phyloP scores from a whole-genome alignment of 768 basidiomycete species.

The Auriscalpium vulgare region DNA sequence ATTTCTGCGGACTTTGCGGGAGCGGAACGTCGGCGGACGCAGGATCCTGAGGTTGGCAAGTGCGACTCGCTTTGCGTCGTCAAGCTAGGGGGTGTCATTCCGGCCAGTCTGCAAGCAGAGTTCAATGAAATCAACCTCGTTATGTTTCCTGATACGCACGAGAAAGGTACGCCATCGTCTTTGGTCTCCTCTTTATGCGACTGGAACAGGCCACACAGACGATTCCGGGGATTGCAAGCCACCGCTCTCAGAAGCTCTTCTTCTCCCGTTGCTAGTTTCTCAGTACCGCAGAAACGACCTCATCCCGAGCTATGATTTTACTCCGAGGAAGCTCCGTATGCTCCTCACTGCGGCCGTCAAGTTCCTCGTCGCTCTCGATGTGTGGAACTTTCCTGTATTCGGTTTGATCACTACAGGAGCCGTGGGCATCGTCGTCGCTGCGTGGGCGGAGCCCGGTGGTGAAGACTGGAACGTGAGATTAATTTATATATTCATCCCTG shows the following conservation, averaged over 20 bases:
- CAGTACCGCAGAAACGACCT: neutral
- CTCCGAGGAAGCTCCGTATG: neutral
- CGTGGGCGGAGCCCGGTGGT: neutral
- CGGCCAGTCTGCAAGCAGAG: no score
- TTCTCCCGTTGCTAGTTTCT: neutral
- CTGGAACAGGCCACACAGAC: no score
- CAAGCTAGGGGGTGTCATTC: no score
- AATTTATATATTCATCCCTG: neutral
- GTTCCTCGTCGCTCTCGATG: neutral
- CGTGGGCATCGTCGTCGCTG: neutral
- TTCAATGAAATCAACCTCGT: no score
- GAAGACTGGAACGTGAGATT: neutral
- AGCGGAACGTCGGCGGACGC: no score
- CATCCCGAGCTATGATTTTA: neutral
- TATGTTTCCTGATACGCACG: no score
- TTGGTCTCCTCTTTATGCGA: no score
- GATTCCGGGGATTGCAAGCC: no score
- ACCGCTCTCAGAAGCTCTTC: neutral
- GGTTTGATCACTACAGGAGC: constrained; percentile 2
- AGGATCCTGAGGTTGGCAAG: no score
- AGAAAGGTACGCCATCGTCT: no score
- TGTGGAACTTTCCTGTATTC: constrained; percentile 3
- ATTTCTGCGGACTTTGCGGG: no score
- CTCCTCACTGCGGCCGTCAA: neutral
- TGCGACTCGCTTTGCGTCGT: no score